A percentile compares a stretch with the other conserved stretches of the same genome.
These are phyloP conservation scores for Aureobasidium zeae DNA, from an alignment of 2,329 filamentous ascomycete genomes.

Conservation along the genomic window DNA sequence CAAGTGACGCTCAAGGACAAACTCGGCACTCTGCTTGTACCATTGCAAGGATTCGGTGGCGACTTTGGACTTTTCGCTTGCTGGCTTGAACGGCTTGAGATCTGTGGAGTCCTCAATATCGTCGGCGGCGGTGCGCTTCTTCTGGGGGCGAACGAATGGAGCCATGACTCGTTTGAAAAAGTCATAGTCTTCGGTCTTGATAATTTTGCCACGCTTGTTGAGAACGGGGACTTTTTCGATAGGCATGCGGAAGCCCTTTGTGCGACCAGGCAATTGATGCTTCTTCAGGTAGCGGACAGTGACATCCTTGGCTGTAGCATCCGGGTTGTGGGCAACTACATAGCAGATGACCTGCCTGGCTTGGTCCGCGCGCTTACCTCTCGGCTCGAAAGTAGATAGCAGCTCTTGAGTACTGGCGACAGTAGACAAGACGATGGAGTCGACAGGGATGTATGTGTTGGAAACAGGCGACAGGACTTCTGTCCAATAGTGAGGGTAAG, in stretches of 20 bases:
- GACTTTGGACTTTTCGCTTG: slow-evolving; percentile 41
- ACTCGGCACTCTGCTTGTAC: slow-evolving; percentile 79
- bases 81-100: slow-evolving; percentile 60
- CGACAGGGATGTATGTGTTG: slow-evolving; percentile 68
- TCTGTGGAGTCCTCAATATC: slow-evolving; percentile 71
- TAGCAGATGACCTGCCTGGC: slow-evolving; percentile 87
- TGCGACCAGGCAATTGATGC: slow-evolving; percentile 74
- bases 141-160: slow-evolving; percentile 52
- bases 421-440: slow-evolving; percentile 59
- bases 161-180: slow-evolving; percentile 81
- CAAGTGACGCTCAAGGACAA: slow-evolving; percentile 74
- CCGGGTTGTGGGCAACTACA: slow-evolving; percentile 68
- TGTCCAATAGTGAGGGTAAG: slow-evolving; percentile 86
- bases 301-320: slow-evolving; percentile 89
- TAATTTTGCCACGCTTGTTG: slow-evolving; percentile 66
- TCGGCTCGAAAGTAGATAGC: slow-evolving; percentile 67
- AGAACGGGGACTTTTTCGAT: slow-evolving; percentile 73
- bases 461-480: slow-evolving; percentile 79
- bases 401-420: slow-evolving; percentile 65
- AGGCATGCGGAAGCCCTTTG: slow-evolving; percentile 73
- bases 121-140: slow-evolving; percentile 59
- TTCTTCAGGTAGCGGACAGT: slow-evolving; percentile 83
- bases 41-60: slow-evolving; percentile 62
- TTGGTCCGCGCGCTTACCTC: slow-evolving; percentile 73
- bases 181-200: slow-evolving; percentile 67